Conservation (phyloP, 306 rosid genomes). For the Trifolium fragiferum region DNA sequence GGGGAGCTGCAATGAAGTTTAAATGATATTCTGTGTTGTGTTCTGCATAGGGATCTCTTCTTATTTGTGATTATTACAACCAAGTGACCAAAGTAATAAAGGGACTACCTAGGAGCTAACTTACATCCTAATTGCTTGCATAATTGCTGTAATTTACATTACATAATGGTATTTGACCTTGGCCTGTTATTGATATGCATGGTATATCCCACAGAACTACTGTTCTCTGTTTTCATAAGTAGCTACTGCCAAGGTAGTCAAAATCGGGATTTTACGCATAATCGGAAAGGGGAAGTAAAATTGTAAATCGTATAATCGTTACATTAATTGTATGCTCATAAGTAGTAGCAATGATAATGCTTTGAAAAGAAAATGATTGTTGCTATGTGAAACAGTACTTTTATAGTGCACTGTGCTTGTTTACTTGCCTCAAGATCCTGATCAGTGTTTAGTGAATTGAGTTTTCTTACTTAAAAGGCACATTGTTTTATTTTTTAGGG, state of each 20-base stretch:
- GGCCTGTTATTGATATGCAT: background rate
- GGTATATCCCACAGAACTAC: background rate
- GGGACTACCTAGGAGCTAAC: conserved; percentile 6
- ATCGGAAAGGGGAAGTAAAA: too few species aligned
- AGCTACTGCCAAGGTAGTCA: too few species aligned
- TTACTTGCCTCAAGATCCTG: conserved; percentile 27
- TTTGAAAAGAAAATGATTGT: conserved; percentile 8
- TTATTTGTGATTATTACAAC: conserved; percentile 15
- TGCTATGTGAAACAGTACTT: background rate
- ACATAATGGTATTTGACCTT: background rate
- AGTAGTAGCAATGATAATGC: background rate
- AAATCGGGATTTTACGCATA: too few species aligned
- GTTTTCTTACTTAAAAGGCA: conserved; percentile 40
- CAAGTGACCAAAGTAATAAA: conserved; percentile 27
- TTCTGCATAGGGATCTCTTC: conserved; percentile 10
- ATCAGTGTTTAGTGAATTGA: background rate
- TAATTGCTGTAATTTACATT: background rate
- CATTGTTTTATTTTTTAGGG: conserved; percentile 56
- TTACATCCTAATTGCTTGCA: conserved; percentile 1
- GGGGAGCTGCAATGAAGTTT: conserved; percentile 14
- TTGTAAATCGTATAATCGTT: too few species aligned
- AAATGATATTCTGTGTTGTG: conserved; percentile 5
- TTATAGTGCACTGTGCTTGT: conserved; percentile 24
- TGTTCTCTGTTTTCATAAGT: background rate
- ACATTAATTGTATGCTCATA: conserved; percentile 4